Evolutionary conservation across 169 alveolate species (phyloP).

Genomic region (Cryptosporidium bovis): DNA sequence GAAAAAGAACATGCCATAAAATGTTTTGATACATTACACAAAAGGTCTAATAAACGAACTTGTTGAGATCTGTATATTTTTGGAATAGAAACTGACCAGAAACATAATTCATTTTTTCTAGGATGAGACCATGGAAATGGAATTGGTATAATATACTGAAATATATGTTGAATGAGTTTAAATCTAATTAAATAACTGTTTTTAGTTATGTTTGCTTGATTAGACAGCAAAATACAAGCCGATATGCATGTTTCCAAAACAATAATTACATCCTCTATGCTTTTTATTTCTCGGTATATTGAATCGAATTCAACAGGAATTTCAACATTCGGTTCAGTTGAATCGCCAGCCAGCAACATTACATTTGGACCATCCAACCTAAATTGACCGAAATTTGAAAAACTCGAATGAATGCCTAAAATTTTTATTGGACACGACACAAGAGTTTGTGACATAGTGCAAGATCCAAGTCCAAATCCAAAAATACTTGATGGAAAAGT

Average conservation of each 20-base stretch:
- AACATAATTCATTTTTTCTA: conserved; percentile 27
- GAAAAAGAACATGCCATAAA: conserved; percentile 63
- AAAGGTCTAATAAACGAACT: conserved; percentile 15
- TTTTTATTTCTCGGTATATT: conserved; percentile 15
- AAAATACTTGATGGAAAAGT: conserved; percentile 74
- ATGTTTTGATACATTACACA: conserved; percentile 4
- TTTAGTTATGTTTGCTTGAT: conserved; percentile 15
- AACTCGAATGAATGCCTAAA: conserved; percentile 73
- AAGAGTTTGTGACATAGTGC: conserved; percentile 77
- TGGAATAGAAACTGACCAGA: conserved; percentile 1
- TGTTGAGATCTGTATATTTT: conserved; percentile 41
- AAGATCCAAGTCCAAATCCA: conserved; percentile 82
- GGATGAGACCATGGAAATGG: conserved; percentile 64
- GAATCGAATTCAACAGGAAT: conserved; percentile 56
- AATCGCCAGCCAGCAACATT: conserved; percentile 81
- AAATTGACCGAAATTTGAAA: conserved; percentile 80
- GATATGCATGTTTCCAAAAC: conserved; percentile 40
- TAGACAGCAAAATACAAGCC: conserved; percentile 28
- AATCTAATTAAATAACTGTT: conserved; percentile 25
- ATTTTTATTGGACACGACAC: conserved; percentile 51
- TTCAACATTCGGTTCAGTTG: conserved; percentile 68
- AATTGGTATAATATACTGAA: conserved; percentile 42
- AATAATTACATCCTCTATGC: conserved; percentile 37
- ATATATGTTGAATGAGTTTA: conserved; percentile 44
- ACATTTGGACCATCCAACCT: conserved; percentile 83